A percentile compares a stretch with the other conserved stretches of the same genome.
Conservation (phyloP, 2,329 filamentous ascomycete genomes). For the Microsporum ferrugineum region DNA sequence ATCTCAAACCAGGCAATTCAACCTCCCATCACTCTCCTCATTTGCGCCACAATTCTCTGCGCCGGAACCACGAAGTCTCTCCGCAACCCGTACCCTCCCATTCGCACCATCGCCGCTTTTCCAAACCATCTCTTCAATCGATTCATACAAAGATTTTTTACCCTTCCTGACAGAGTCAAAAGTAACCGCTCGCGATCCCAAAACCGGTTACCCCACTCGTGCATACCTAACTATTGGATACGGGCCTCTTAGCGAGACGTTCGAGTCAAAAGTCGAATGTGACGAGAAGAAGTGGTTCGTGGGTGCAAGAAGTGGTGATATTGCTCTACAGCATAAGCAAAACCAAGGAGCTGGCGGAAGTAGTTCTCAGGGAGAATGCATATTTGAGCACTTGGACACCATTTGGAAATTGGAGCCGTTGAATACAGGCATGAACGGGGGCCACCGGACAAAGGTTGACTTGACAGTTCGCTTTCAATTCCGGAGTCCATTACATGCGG, state of each 20-base stretch:
- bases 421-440: constrained; percentile 20
- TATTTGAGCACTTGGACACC: constrained; percentile 37
- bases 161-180: constrained; percentile 72
- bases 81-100: constrained; percentile 62
- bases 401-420: constrained; percentile 34
- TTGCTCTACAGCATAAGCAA: constrained; percentile 31
- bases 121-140: constrained; percentile 75
- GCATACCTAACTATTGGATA: constrained; percentile 78
- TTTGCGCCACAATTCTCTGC: constrained; percentile 11
- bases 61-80: constrained; percentile 52
- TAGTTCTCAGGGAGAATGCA: constrained; percentile 38
- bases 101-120: constrained; percentile 64
- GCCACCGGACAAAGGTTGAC: constrained; percentile 56
- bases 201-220: constrained; percentile 48
- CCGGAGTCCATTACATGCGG: constrained; percentile 74
- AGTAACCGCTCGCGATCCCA: constrained; percentile 61
- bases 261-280: constrained; percentile 70
- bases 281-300: constrained; percentile 55
- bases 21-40: constrained; percentile 13
- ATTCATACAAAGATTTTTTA: constrained; percentile 75
- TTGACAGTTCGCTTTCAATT: constrained; percentile 74
- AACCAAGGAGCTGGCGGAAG: neutral
- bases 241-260: constrained; percentile 70
- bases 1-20: constrained; percentile 11
- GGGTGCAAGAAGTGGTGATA: constrained; percentile 52